Evolutionary conservation across 805 yeast genomes (phyloP), one percentile per base, ranked within the genome.

Genomic region (Saturnispora bothae): DNA sequence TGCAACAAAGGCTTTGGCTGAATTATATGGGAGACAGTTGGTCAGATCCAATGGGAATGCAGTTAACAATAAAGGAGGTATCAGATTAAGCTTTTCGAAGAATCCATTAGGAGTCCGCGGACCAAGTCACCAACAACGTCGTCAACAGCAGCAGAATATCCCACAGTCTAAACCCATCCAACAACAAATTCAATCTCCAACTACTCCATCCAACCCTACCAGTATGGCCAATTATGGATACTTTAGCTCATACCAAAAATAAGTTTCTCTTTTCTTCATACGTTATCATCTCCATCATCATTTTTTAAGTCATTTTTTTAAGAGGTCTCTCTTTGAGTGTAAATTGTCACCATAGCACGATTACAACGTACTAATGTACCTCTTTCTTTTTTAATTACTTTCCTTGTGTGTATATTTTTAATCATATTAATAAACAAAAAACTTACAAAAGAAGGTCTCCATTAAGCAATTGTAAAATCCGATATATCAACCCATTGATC

Each of bases 51-150:
- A 76, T 25, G 77, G 77, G 28, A 48, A 42, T 36, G 40, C 33
- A 19, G 41, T 51, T 4, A 49, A 42, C 20, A 53, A 46, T 31
- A 92, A 92, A 57, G 97, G 97, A 28, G 98, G 98, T 20, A 89
- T 92, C 39, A 71, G 98, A 43, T 68, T 92, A 43, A 83, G 95
- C 38, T 92, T 88, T 55, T 84, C 96, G 31, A 92, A 92, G 62
- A 92, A 92, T 57, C 98, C 98, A 16, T 70, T 92, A 48, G 98
- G 98, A 29, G 98, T 92, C 3, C 75, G 98, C 49, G 94, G 96
- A 4, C 60, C 60, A 13, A 54, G 56, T 23, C 60, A 54, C 40
- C 28, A 28, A 27, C 30, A 42, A 36, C 39, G 31, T 14, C 43
- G 18, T 8, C 33, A 30, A n/a, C 13, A 9, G 4, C n/a, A n/a